Evolutionary conservation across 106 monocot genomes (phyloP).

Genomic region (Acanthochlamys bracteata): DNA sequence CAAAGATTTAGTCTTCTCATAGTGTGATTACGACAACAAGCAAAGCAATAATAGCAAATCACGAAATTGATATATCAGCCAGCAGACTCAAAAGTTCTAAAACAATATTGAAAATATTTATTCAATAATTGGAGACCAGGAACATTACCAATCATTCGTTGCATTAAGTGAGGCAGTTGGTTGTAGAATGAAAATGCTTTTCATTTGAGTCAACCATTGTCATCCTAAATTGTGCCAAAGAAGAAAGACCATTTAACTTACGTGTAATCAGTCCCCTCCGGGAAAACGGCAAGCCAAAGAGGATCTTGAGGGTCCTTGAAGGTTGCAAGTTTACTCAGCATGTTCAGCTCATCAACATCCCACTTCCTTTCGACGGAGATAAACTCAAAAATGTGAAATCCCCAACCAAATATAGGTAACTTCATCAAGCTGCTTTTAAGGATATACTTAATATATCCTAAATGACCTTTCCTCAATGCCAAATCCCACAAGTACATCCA

Average conservation of each 20-base stretch:
- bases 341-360: conserved; percentile 70
- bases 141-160: too few species aligned
- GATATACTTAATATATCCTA: conserved; percentile 81
- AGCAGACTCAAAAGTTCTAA: too few species aligned
- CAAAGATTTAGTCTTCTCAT: too few species aligned
- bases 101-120: too few species aligned
- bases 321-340: conserved; percentile 51
- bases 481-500: conserved; percentile 99
- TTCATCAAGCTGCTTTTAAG: conserved; percentile 95
- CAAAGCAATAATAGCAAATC: too few species aligned
- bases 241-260: conserved; percentile 29
- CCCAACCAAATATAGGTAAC: conserved; percentile 89
- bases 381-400: conserved; percentile 91
- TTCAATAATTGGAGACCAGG: too few species aligned
- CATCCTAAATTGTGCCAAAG: background rate
- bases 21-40: too few species aligned
- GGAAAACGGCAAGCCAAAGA: conserved; percentile 92
- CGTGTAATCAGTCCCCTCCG: conserved; percentile 97
- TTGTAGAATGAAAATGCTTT: too few species aligned
- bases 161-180: too few species aligned
- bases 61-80: too few species aligned
- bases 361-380: conserved; percentile 92
- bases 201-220: too few species aligned
- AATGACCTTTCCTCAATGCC: conserved; percentile 68
- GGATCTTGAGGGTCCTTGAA: conserved; percentile 63